These are phyloP conservation scores for Euphorbia schlechtendalii DNA, from an alignment of 441 rosid species.

Conservation along the genomic window DNA sequence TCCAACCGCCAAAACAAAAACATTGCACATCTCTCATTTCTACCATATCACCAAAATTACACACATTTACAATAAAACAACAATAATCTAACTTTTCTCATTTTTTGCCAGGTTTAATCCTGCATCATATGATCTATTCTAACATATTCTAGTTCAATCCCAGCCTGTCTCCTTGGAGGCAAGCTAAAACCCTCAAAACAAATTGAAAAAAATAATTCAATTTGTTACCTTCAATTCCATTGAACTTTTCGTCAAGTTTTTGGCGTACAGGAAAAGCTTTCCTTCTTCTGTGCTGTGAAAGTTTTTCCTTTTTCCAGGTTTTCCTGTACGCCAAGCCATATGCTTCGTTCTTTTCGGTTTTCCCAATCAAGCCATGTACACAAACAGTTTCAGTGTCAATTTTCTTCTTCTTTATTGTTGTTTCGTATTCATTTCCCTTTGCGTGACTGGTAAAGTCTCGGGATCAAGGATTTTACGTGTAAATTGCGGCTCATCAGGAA, in stretches of 20 bases:
- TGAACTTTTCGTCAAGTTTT: background rate
- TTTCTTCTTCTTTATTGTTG: slow-evolving; percentile 21
- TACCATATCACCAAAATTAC: slow-evolving; percentile 14
- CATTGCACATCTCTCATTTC: background rate
- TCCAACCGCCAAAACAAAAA: slow-evolving; percentile 26
- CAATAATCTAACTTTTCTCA: slow-evolving; percentile 11
- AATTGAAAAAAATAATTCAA: background rate
- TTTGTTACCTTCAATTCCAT: background rate
- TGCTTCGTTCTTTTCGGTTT: background rate
- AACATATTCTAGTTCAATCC: slow-evolving; percentile 21
- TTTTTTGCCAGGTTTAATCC: slow-evolving; percentile 35
- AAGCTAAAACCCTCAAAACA: slow-evolving; percentile 8
- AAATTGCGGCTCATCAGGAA: slow-evolving; percentile 41
- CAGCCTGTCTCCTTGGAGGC: slow-evolving; percentile 34
- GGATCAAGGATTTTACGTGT: slow-evolving; percentile 20
- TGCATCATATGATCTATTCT: too few relatives aligned
- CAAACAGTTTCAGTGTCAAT: slow-evolving; percentile 3
- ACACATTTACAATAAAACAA: slow-evolving; percentile 5
- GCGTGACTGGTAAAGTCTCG: slow-evolving; percentile 7
- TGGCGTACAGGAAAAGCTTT: slow-evolving; percentile 41
- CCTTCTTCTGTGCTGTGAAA: slow-evolving; percentile 4
- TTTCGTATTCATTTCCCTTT: slow-evolving; percentile 17
- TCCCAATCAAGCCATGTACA: slow-evolving; percentile 26
- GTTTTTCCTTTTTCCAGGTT: background rate
- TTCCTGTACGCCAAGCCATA: slow-evolving; percentile 35